Base-by-base conservation (phyloP, 441 rosid species). In the Gossypium davidsonii region DNA sequence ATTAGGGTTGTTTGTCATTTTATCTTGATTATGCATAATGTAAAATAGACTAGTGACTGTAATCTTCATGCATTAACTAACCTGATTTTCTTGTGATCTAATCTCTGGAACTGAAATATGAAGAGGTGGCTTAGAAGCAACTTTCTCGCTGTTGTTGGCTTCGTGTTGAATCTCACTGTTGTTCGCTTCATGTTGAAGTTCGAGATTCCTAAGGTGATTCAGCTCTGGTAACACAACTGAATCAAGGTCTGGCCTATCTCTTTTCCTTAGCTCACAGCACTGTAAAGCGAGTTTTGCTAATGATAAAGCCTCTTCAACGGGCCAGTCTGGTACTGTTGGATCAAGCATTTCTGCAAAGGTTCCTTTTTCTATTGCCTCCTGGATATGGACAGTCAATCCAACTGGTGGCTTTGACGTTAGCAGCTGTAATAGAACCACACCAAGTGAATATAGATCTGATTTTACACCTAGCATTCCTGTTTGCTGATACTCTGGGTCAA, bases 401-500 rank as follows among this genome's bases (percentile, higher is more conserved):
- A 93, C 85, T 1, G 96, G 90, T 2, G 83, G 81, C 83, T 42
- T 86, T 3, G 87, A 89, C 6, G 97, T 91, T 53, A 91, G 77
- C 3, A 93, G 76, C 79, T 93, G 97, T 62, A 93, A 78, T 70
- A 90, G 85, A 83, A 93, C 61, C 49, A 93, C 85, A 3, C 94
- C 97, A 2, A 93, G 74, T 9, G 98, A 89, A 72, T 87, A 94
- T 1, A 94, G 49, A 59, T 91, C 97, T 14, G 93, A 93, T 80
- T 91, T 90, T 55, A 88, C 89, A 34, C 94, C 90, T 3, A 91
- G 84, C 88, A 85, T 53, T 68, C 98, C 98, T 1, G 93, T 81
- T 78, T 89, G 96, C 77, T 91, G 98, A 77, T 93, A 91, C 80
- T 91, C 96, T 0, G 96, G 98, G 51, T 93, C 96, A 0, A 91